Conservation (phyloP, 2,329 filamentous ascomycete genomes). For the Cylindrodendrum hubeiense region DNA sequence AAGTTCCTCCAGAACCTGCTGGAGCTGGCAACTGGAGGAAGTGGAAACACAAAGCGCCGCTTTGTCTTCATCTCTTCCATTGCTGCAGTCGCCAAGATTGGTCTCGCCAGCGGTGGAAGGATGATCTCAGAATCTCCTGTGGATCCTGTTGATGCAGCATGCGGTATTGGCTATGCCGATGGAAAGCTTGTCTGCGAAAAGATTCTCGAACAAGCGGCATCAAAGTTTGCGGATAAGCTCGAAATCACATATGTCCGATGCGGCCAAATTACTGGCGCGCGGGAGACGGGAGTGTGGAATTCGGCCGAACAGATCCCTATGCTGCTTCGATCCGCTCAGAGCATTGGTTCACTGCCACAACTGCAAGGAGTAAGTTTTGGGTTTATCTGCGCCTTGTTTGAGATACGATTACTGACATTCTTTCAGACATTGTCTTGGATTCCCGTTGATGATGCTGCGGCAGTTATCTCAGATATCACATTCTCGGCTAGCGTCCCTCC, state of each 20-base stretch:
- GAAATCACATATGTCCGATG: constrained; percentile 33
- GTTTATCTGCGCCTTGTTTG: not conserved
- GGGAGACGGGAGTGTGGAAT: constrained; percentile 33
- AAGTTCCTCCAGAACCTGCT: constrained; percentile 33
- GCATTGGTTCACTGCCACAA: constrained; percentile 26
- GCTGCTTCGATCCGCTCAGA: constrained; percentile 33
- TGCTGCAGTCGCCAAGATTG: constrained; percentile 38
- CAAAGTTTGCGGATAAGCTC: constrained; percentile 9
- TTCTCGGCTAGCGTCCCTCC: constrained; percentile 12
- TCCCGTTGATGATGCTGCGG: constrained; percentile 32
- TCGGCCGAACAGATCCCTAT: constrained; percentile 36
- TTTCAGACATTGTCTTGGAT: constrained; percentile 33
- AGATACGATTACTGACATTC: not conserved
- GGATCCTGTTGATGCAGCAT: constrained; percentile 23
- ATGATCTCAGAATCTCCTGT: constrained; percentile 31
- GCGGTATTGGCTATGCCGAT: constrained; percentile 39
- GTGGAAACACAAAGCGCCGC: constrained; percentile 30
- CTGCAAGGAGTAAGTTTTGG: constrained; percentile 27
- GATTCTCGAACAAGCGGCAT: constrained; percentile 31
- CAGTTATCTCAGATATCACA: constrained; percentile 29
- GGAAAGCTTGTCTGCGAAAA: constrained; percentile 41
- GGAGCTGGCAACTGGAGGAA: constrained; percentile 25
- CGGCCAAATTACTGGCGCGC: constrained; percentile 37
- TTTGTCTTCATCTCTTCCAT: constrained; percentile 49
- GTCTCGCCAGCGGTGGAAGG: constrained; percentile 14